Conservation (phyloP, 306 rosid genomes). For the Cyclanthera cordifolia region DNA sequence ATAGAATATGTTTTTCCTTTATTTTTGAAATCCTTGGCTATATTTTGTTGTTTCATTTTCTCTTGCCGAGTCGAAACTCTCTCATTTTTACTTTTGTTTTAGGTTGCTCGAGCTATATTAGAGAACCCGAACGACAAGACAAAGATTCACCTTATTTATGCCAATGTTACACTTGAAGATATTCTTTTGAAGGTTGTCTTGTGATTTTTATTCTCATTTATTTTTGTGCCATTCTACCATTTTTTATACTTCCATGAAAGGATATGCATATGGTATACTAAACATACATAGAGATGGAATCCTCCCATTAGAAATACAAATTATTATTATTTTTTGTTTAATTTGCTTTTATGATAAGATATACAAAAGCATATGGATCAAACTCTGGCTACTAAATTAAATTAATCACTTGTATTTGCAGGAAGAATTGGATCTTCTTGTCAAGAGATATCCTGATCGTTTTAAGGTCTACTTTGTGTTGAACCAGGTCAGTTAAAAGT, state of each 20-base stretch:
- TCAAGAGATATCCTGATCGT: too few relatives aligned
- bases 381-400: not conserved
- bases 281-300: not conserved
- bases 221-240: not conserved
- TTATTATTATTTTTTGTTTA: not conserved
- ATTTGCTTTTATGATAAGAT: not conserved
- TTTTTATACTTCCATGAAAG: not conserved
- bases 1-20: not conserved
- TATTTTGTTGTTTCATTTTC: conserved; percentile 6
- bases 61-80: not conserved
- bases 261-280: not conserved
- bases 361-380: not conserved
- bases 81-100: not conserved
- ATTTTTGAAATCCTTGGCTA: not conserved
- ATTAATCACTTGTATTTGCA: too few relatives aligned
- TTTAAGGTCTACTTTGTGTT: too few relatives aligned
- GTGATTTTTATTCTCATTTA: not conserved
- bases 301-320: too few relatives aligned
- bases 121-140: conserved; percentile 80
- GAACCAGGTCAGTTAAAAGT: too few relatives aligned
- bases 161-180: conserved; percentile 72
- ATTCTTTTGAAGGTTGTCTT: conserved; percentile 69
- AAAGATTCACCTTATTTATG: conserved; percentile 80
- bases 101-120: conserved; percentile 86
- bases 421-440: too few relatives aligned